phyloP scores from a whole-genome alignment of 2,329 filamentous ascomycete species.

The Penicillium janthinellum region DNA sequence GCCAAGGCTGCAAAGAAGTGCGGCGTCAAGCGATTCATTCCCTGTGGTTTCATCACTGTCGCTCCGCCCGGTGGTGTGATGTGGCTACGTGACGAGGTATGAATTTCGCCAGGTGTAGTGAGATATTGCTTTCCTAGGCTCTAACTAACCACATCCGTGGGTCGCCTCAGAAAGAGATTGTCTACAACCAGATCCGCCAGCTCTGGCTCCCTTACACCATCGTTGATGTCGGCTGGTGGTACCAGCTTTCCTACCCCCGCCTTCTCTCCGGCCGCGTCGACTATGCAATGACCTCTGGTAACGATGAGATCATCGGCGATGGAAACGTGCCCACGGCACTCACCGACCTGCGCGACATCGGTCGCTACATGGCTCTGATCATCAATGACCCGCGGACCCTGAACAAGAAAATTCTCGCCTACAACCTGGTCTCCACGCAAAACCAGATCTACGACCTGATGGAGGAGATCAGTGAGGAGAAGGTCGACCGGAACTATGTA shows the following conservation, averaged over 20 bases:
- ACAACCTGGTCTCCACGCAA: conserved; percentile 50
- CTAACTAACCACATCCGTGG: conserved; percentile 9
- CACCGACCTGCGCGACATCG: conserved; percentile 57
- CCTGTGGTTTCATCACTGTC: conserved; percentile 53
- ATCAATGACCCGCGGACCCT: conserved; percentile 56
- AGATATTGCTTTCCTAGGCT: neutral
- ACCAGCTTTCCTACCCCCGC: conserved; percentile 51
- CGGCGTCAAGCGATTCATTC: conserved; percentile 56
- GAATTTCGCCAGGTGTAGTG: conserved; percentile 1
- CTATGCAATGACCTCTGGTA: conserved; percentile 42
- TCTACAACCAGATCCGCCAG: conserved; percentile 53
- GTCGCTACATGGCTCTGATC: conserved; percentile 54
- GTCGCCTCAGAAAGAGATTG: conserved; percentile 51
- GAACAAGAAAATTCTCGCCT: conserved; percentile 55
- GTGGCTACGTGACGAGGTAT: conserved; percentile 44
- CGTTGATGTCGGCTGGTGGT: conserved; percentile 63
- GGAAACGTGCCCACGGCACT: conserved; percentile 49
- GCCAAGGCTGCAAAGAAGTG: conserved; percentile 53
- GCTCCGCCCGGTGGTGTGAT: conserved; percentile 50
- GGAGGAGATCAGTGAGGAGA: conserved; percentile 54
- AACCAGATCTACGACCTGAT: conserved; percentile 52
- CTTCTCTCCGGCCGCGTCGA: conserved; percentile 52
- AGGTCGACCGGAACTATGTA: conserved; percentile 45
- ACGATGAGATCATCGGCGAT: conserved; percentile 47
- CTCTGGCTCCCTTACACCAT: conserved; percentile 57